These are phyloP conservation scores for Fusarium pilosicola DNA, from an alignment of 2,329 filamentous ascomycete genomes.

Conservation along the genomic window DNA sequence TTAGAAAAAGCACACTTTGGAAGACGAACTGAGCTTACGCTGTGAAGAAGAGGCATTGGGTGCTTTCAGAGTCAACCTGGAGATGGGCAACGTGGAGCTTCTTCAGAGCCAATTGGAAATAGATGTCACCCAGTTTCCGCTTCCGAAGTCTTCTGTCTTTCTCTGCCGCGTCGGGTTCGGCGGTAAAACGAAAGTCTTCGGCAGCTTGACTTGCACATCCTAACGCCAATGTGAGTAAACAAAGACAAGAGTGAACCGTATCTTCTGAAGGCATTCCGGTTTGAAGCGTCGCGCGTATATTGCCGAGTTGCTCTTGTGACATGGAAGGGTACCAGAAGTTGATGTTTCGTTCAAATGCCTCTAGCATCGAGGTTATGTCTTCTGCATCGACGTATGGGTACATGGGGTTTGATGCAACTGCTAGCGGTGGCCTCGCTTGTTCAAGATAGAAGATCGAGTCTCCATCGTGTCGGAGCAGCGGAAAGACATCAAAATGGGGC, in stretches of 20 bases:
- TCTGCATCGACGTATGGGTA: slow-evolving; percentile 55
- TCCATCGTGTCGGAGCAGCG: slow-evolving; percentile 54
- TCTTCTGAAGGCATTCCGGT: slow-evolving; percentile 51
- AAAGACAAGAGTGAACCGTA: slow-evolving; percentile 53
- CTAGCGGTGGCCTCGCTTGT: slow-evolving; percentile 52
- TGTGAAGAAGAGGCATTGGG: slow-evolving; percentile 61
- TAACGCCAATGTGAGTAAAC: slow-evolving; percentile 58
- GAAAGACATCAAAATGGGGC: slow-evolving; percentile 60
- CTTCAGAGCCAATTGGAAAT: slow-evolving; percentile 59
- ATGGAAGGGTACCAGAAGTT: slow-evolving; percentile 66
- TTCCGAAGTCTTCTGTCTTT: slow-evolving; percentile 45
- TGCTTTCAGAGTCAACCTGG: slow-evolving; percentile 57
- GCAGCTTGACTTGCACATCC: slow-evolving; percentile 58
- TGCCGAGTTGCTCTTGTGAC: slow-evolving; percentile 52
- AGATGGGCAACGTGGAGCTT: slow-evolving; percentile 58
- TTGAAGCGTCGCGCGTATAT: slow-evolving; percentile 47
- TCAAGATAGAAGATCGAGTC: slow-evolving; percentile 60
- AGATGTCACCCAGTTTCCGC: slow-evolving; percentile 53
- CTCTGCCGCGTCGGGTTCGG: slow-evolving; percentile 39
- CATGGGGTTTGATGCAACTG: slow-evolving; percentile 48
- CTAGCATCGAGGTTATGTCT: slow-evolving; percentile 55
- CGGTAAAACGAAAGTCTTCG: slow-evolving; percentile 39
- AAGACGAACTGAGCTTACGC: slow-evolving; percentile 49
- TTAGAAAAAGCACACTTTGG: not conserved
- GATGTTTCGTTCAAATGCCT: slow-evolving; percentile 57